Evolutionary conservation across 2,329 filamentous ascomycete genomes (phyloP).

Genomic region (Aureobasidium sp.): DNA sequence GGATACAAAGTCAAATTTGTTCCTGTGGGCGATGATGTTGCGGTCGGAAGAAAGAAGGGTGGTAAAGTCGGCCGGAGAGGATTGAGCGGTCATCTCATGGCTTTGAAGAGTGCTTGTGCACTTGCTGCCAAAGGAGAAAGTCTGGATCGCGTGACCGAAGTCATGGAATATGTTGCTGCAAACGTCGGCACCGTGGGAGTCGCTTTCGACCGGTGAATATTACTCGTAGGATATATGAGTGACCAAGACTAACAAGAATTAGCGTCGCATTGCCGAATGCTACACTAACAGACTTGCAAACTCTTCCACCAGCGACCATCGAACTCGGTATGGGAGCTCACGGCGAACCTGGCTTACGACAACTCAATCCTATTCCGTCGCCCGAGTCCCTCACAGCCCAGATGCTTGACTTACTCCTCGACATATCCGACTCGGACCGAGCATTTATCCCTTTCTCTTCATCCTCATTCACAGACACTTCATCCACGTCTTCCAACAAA

Average conservation of each 20-base stretch:
- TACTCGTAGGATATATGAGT: too few species aligned
- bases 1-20: slow-evolving; percentile 50
- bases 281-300: slow-evolving; percentile 53
- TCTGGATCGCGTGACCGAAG: slow-evolving; percentile 26
- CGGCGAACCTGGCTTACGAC: slow-evolving; percentile 55
- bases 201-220: slow-evolving; percentile 25
- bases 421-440: slow-evolving; percentile 25
- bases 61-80: slow-evolving; percentile 54
- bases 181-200: slow-evolving; percentile 30
- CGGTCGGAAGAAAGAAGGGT: slow-evolving; percentile 47
- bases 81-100: slow-evolving; percentile 52
- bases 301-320: slow-evolving; percentile 43
- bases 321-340: slow-evolving; percentile 61
- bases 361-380: slow-evolving; percentile 40
- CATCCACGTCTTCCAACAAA: neutral
- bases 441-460: slow-evolving; percentile 29
- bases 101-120: slow-evolving; percentile 53
- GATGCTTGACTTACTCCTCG: slow-evolving; percentile 28
- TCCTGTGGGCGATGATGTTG: slow-evolving; percentile 58
- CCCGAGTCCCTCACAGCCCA: slow-evolving; percentile 25
- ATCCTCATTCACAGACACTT: slow-evolving; percentile 19
- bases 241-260: neutral
- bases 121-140: slow-evolving; percentile 31
- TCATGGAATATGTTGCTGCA: slow-evolving; percentile 29
- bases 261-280: slow-evolving; percentile 35